Conservation (phyloP, 768 basidiomycete genomes). For the Suillus subalutaceus region DNA sequence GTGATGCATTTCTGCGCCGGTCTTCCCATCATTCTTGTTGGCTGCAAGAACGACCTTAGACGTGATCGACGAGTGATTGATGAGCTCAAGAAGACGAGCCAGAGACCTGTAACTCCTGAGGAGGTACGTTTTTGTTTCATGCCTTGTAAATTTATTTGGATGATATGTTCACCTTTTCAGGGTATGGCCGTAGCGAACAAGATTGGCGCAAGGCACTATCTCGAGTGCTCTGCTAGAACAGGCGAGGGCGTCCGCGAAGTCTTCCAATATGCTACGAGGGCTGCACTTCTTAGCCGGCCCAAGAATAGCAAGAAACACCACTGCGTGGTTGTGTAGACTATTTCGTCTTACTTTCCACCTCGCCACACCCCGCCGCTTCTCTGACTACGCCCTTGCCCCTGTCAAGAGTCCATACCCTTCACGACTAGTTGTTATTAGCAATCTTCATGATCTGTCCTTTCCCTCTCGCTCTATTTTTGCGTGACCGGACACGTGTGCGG, state of each 20-base stretch:
- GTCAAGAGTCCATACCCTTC: conserved; percentile 39
- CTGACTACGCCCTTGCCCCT: conserved; percentile 17
- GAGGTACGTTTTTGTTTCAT: conserved; percentile 56
- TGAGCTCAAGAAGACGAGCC: conserved; percentile 91
- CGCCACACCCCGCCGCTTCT: conserved; percentile 18
- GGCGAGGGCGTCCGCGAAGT: conserved; percentile 98
- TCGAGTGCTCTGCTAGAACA: conserved; percentile 96
- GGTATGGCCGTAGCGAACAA: conserved; percentile 94
- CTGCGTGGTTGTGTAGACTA: conserved; percentile 50
- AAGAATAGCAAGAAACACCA: conserved; percentile 44
- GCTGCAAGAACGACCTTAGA: conserved; percentile 98
- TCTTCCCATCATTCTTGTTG: conserved; percentile 95
- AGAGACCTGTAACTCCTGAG: conserved; percentile 92
- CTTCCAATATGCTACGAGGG: conserved; percentile 96
- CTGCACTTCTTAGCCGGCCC: conserved; percentile 74
- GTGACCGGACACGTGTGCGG: conserved; percentile 9
- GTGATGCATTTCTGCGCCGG: conserved; percentile 97
- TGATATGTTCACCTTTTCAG: conserved; percentile 42
- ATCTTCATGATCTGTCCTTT: conserved; percentile 41
- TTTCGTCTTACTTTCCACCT: conserved; percentile 19
- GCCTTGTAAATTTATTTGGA: conserved; percentile 1
- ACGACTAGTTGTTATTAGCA: conserved; percentile 38
- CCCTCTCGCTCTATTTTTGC: conserved; percentile 20
- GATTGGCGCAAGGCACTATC: conserved; percentile 95
- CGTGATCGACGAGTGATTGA: conserved; percentile 92